Evolutionary conservation across 805 yeast genomes (phyloP), one percentile per base, ranked within the genome.

Genomic region (Monosporozyma servazzii): DNA sequence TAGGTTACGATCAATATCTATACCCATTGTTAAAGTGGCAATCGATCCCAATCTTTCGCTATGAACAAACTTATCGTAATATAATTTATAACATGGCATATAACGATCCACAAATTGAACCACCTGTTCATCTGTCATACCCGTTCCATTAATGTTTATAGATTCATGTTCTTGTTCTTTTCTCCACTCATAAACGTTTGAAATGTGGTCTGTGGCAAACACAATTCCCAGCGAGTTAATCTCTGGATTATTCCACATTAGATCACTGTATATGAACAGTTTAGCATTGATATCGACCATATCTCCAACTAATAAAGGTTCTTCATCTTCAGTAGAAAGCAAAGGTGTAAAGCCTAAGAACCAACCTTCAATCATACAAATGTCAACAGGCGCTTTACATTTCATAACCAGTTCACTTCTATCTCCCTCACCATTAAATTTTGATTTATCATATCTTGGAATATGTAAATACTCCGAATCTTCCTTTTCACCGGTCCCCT

Each of bases 291-390:
- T 70, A 40, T 64, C 54, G 7, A 69, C 58, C 60, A 56, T 72
- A 68, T 52, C 63, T 51, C 50, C 58, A 45, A 45, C 54, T 48
- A 48, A 57, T 54, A 65, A 37, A 29, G 63, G 33, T 47, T 52
- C 49, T 10, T 51, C 20, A 27, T 51, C 46, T 6, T 63, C 65
- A 1, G 55, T 55, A 3, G 63, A 63, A 1, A 66, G 56, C 18
- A 77, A 56, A 1, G 84, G 73, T 4, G 63, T 55, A 63, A 81
- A 91, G 1, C 98, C 98, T 23, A 81, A 76, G 70, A 90, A 88
- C 99, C 99, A 91, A 4, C 98, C 99, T 68, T 91, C 99, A 41
- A 93, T 73, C 1, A 91, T 66, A 2, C 91, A 75, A 3, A 89
- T 76, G 59, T 86, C 88, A 3, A 80, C 72, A 2, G 77, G 76